These are phyloP conservation scores for Diplodia mutila DNA, from an alignment of 2,329 filamentous ascomycete species.

Conservation along the genomic window DNA sequence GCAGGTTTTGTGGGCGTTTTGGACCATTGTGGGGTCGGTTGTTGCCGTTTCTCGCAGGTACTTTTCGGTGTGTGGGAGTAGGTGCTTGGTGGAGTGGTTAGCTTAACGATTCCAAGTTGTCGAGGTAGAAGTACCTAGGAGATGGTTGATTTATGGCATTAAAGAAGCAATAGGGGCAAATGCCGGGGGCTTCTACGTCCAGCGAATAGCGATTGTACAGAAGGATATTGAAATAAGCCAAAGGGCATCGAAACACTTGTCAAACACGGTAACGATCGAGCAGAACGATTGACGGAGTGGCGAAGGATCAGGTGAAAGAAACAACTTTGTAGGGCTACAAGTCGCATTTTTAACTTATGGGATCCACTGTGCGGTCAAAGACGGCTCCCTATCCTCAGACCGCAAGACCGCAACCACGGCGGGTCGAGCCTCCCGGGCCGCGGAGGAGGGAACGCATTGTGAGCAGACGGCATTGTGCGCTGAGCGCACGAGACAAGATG, in stretches of 20 bases:
- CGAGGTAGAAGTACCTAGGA: background rate
- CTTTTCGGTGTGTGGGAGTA: background rate
- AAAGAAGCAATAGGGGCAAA: background rate
- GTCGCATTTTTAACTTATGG: background rate
- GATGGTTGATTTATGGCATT: background rate
- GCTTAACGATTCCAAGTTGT: background rate
- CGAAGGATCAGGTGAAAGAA: background rate
- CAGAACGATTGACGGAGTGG: background rate
- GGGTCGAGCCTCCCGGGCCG: background rate
- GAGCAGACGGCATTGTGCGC: slow-evolving; percentile 15
- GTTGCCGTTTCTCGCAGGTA: no score
- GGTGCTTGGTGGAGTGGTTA: background rate
- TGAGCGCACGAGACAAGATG: slow-evolving; percentile 11
- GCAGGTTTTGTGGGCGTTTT: slow-evolving; percentile 12
- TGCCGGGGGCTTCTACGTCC: background rate
- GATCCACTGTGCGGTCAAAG: slow-evolving; percentile 1
- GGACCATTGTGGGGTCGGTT: background rate
- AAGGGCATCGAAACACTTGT: background rate
- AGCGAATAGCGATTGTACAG: background rate
- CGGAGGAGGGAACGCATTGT: slow-evolving; percentile 10
- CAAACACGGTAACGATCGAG: background rate
- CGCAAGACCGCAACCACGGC: slow-evolving; percentile 13
- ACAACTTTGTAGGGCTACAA: background rate
- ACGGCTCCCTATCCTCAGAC: slow-evolving; percentile 12
- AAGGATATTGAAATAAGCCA: background rate